Percentiles rank a stretch among this genome's conserved stretches.
These are phyloP conservation scores for Fusarium ramigenum DNA, from an alignment of 2,329 filamentous ascomycete genomes.

Conservation along the genomic window DNA sequence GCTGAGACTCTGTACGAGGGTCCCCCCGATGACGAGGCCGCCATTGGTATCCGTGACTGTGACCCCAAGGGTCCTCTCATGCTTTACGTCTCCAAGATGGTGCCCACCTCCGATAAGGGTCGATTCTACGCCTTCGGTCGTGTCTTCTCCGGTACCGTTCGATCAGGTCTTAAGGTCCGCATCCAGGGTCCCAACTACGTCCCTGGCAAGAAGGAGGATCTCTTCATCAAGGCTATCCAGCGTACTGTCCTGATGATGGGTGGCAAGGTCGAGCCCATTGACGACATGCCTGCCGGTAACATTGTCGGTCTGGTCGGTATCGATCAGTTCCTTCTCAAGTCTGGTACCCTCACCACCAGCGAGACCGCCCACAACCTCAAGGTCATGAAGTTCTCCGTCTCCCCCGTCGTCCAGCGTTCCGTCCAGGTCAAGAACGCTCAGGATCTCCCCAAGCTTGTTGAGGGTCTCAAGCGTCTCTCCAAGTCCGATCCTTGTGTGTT, in stretches of 20 bases:
- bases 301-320: slow-evolving; percentile 99
- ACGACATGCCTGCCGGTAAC: slow-evolving; percentile 99
- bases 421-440: slow-evolving; percentile 99
- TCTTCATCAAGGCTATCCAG: slow-evolving; percentile 99
- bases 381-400: slow-evolving; percentile 99
- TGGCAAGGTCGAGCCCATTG: slow-evolving; percentile 97
- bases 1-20: slow-evolving; percentile 99
- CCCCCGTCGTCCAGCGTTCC: slow-evolving; percentile 96
- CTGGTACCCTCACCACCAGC: slow-evolving; percentile 96
- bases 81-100: slow-evolving; percentile 99
- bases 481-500: slow-evolving; percentile 99
- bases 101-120: slow-evolving; percentile 98
- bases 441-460: slow-evolving; percentile 99
- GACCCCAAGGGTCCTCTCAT: slow-evolving; percentile 98
- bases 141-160: slow-evolving; percentile 99
- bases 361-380: slow-evolving; percentile 99
- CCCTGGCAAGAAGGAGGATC: slow-evolving; percentile 97
- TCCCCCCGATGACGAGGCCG: slow-evolving; percentile 89
- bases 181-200: slow-evolving; percentile 99
- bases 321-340: slow-evolving; percentile 99
- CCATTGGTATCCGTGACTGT: slow-evolving; percentile 98
- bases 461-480: slow-evolving; percentile 99
- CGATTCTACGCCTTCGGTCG: slow-evolving; percentile 99
- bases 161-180: slow-evolving; percentile 98
- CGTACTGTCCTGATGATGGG: slow-evolving; percentile 99